phyloP scores from a whole-genome alignment of 306 rosid species.

The Rosa chinensis region DNA sequence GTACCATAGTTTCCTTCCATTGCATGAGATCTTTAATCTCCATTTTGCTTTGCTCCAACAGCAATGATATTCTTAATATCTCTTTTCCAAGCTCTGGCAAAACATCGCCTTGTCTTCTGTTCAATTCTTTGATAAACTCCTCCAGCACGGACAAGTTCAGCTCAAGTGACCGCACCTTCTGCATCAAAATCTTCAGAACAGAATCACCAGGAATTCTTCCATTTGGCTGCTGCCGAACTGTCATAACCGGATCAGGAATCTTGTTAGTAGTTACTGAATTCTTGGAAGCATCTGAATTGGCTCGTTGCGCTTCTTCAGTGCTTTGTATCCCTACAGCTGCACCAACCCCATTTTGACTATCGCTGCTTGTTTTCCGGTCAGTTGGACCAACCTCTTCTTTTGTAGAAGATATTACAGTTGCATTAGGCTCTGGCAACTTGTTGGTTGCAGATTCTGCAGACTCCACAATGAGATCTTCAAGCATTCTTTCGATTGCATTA shows the following conservation, averaged over 20 bases:
- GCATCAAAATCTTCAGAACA: slow-evolving; percentile 91
- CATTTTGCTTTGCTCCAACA: slow-evolving; percentile 53
- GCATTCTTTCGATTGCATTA: slow-evolving; percentile 85
- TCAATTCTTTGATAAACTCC: slow-evolving; percentile 66
- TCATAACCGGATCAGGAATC: slow-evolving; percentile 64
- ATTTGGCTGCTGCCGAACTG: slow-evolving; percentile 62
- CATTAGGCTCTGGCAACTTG: slow-evolving; percentile 44
- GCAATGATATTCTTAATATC: slow-evolving; percentile 49
- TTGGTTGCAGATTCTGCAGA: slow-evolving; percentile 49
- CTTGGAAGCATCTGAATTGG: slow-evolving; percentile 34
- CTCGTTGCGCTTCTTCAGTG: slow-evolving; percentile 37
- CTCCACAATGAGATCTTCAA: slow-evolving; percentile 77
- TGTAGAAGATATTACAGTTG: slow-evolving; percentile 49
- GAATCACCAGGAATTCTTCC: slow-evolving; percentile 86
- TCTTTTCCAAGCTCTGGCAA: slow-evolving; percentile 65
- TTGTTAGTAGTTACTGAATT: slow-evolving; percentile 31
- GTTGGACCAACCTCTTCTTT: slow-evolving; percentile 48
- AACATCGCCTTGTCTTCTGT: slow-evolving; percentile 45
- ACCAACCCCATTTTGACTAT: slow-evolving; percentile 35
- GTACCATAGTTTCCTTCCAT: slow-evolving; percentile 55
- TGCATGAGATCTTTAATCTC: slow-evolving; percentile 54
- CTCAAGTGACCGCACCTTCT: slow-evolving; percentile 77
- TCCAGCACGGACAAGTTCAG: slow-evolving; percentile 67
- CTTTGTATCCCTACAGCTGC: slow-evolving; percentile 33
- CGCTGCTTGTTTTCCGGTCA: slow-evolving; percentile 38